phyloP scores from a whole-genome alignment of 192 early-diverging fungal genomes.

The Mortierella hygrophila region DNA sequence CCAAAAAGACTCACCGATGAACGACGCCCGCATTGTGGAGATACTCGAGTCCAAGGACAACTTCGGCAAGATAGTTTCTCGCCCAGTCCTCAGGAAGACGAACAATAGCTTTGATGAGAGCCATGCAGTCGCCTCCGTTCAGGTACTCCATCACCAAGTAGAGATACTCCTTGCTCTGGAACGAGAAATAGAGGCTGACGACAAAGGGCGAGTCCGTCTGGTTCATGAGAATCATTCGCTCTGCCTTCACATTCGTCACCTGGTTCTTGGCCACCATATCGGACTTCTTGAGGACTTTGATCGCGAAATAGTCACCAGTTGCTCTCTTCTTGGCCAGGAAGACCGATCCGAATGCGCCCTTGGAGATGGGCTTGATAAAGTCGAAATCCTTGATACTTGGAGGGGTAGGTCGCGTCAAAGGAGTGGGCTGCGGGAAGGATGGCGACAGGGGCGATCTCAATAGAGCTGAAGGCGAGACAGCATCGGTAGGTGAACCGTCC shows the following conservation, averaged over 20 bases:
- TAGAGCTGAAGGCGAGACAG: slow-evolving; percentile 33
- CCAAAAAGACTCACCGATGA: slow-evolving; percentile 72
- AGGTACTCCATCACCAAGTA: slow-evolving; percentile 92
- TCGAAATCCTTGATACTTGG: slow-evolving; percentile 91
- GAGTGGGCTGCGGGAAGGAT: slow-evolving; percentile 57
- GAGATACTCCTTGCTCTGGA: slow-evolving; percentile 87
- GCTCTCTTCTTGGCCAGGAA: slow-evolving; percentile 87
- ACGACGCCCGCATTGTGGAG: slow-evolving; percentile 83
- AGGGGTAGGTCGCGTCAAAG: slow-evolving; percentile 63
- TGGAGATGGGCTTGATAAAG: slow-evolving; percentile 92
- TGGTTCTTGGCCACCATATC: slow-evolving; percentile 96
- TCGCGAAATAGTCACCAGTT: slow-evolving; percentile 90
- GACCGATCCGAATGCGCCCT: slow-evolving; percentile 91
- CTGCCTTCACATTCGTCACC: slow-evolving; percentile 90
- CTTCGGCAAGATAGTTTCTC: slow-evolving; percentile 86
- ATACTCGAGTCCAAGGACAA: slow-evolving; percentile 85
- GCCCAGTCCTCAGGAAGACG: slow-evolving; percentile 87
- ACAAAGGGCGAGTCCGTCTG: slow-evolving; percentile 90
- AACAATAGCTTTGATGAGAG: slow-evolving; percentile 80
- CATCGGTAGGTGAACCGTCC: slow-evolving; percentile 50
- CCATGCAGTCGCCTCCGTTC: slow-evolving; percentile 92
- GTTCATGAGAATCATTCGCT: slow-evolving; percentile 87
- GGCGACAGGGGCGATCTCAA: slow-evolving; percentile 52
- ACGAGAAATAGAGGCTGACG: slow-evolving; percentile 86
- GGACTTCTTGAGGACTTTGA: slow-evolving; percentile 87